A percentile compares a stretch with the other conserved stretches of the same genome.
Evolutionary conservation across 2,329 filamentous ascomycete genomes (phyloP).

Genomic region (Diaporthe sp.): DNA sequence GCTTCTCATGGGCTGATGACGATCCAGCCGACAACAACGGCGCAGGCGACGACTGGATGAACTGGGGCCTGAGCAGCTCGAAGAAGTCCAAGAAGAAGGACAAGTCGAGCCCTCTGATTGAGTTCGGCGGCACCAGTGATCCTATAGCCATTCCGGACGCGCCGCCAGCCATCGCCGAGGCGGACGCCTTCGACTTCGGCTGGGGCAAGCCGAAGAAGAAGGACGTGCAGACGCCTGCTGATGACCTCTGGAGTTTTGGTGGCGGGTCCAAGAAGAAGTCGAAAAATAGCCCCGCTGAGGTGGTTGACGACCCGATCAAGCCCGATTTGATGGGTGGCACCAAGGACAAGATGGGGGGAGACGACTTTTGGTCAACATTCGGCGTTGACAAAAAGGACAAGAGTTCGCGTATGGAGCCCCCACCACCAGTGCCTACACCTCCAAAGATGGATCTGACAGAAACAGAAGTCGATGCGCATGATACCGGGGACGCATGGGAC

Average conservation of each 20-base stretch:
- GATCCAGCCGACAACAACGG: constrained; percentile 29
- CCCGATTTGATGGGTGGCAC: constrained; percentile 61
- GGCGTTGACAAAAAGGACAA: constrained; percentile 60
- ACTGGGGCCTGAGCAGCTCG: constrained; percentile 45
- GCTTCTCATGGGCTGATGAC: constrained; percentile 38
- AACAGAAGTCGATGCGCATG: constrained; percentile 51
- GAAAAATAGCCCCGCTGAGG: constrained; percentile 64
- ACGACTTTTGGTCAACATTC: constrained; percentile 57
- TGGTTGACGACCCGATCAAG: constrained; percentile 58
- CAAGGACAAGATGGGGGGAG: constrained; percentile 51
- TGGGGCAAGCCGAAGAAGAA: constrained; percentile 47
- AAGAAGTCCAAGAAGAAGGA: constrained; percentile 58
- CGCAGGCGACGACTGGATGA: constrained; percentile 38
- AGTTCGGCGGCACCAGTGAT: constrained; percentile 41
- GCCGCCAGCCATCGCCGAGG: constrained; percentile 41
- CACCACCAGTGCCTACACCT: constrained; percentile 63
- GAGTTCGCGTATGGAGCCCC: constrained; percentile 53
- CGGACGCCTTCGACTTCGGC: constrained; percentile 47
- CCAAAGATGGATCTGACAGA: constrained; percentile 62
- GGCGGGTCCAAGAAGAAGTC: constrained; percentile 63
- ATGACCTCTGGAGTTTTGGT: constrained; percentile 55
- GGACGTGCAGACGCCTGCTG: constrained; percentile 56
- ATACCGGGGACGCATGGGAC: constrained; percentile 51
- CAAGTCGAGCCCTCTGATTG: constrained; percentile 39
- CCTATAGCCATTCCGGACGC: constrained; percentile 23